A percentile compares a stretch with the other conserved stretches of the same genome.
These are phyloP conservation scores for Neurospora africana DNA, from an alignment of 495 filamentous ascomycete genomes.

Conservation along the genomic window DNA sequence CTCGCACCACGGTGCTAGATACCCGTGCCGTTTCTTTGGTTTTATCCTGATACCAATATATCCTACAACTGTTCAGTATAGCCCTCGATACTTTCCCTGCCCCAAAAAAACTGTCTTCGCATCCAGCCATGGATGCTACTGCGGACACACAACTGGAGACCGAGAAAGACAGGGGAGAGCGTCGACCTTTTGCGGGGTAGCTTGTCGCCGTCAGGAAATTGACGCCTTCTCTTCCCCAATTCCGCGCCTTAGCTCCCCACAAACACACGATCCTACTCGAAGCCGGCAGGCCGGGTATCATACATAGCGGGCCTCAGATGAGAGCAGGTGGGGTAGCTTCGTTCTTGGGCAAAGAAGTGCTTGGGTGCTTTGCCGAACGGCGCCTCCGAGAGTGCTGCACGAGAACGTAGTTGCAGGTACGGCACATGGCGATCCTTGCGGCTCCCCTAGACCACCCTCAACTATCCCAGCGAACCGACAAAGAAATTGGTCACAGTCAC, in stretches of 20 bases:
- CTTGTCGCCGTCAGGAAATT: not conserved
- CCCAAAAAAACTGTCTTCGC: too few relatives aligned
- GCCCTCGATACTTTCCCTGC: not conserved
- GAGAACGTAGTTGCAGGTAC: not conserved
- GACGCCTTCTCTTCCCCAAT: not conserved
- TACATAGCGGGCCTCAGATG: not conserved
- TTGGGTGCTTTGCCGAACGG: not conserved
- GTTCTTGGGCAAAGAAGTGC: not conserved
- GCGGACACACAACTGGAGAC: constrained; percentile 3
- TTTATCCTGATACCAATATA: not conserved
- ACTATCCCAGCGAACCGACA: not conserved
- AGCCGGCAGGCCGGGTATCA: not conserved
- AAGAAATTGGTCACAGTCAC: not conserved
- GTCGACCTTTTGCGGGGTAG: constrained; percentile 4
- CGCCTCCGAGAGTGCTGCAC: not conserved
- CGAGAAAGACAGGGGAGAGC: not conserved
- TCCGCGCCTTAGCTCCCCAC: not conserved
- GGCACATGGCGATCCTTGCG: not conserved
- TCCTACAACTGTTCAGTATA: not conserved
- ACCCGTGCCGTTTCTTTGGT: not conserved
- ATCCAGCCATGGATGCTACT: not conserved
- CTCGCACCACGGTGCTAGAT: not conserved
- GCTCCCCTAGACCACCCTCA: not conserved
- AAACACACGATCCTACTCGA: not conserved
- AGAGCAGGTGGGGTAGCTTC: not conserved